Conservation (phyloP, 2,329 filamentous ascomycete species). For the Sphaerulina vaccinii region DNA sequence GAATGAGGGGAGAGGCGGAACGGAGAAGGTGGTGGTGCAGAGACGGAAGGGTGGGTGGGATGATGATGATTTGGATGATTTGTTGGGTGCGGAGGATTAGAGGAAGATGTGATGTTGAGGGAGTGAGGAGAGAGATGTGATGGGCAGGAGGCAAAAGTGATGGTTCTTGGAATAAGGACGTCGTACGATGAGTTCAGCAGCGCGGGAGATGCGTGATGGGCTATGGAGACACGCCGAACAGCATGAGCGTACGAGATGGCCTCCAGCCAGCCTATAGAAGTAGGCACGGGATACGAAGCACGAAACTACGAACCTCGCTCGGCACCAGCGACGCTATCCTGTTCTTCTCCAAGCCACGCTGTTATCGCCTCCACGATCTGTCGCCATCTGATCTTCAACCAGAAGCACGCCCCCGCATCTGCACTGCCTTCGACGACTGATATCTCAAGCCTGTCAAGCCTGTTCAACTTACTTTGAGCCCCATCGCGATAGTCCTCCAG, state of each 20-base stretch:
- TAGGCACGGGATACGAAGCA: not conserved
- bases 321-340: not conserved
- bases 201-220: not conserved
- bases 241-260: no score
- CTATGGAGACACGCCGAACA: not conserved
- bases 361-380: conserved; percentile 37
- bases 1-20: conserved; percentile 56
- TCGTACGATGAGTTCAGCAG: no score
- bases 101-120: no score
- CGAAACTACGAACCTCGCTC: not conserved
- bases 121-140: not conserved
- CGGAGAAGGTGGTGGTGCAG: conserved; percentile 81
- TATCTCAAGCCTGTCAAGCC: conserved; percentile 10
- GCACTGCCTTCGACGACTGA: not conserved
- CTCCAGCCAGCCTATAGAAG: not conserved
- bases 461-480: conserved; percentile 26
- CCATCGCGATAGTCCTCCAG: conserved; percentile 23
- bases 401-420: conserved; percentile 16
- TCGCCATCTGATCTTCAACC: conserved; percentile 37
- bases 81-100: conserved; percentile 44
- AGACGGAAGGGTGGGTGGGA: conserved; percentile 82
- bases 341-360: conserved; percentile 5
- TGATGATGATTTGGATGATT: conserved; percentile 74
- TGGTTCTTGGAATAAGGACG: not conserved
- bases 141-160: not conserved